Conservation (phyloP, 108 stramenopile genomes). For the Pseudonitzschia pungens region DNA sequence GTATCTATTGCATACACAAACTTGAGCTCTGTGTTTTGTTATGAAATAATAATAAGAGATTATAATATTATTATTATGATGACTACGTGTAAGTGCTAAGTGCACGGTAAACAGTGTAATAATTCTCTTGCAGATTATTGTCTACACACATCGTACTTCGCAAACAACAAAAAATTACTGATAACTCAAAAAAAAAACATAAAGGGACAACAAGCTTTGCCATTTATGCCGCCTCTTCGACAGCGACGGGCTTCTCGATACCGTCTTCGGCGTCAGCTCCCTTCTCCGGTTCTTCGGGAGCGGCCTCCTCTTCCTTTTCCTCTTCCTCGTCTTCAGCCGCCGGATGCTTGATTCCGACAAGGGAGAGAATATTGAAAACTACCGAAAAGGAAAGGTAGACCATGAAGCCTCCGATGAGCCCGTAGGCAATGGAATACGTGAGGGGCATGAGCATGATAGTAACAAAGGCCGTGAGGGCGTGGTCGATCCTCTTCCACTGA, state of each 20-base stretch:
- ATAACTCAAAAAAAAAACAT: too few relatives aligned
- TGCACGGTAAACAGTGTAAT: too few relatives aligned
- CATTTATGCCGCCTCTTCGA: neutral
- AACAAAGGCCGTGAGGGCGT: conserved; percentile 79
- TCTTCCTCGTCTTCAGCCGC: conserved; percentile 4
- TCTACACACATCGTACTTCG: too few relatives aligned
- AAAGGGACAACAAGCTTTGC: too few relatives aligned
- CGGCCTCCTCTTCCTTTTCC: neutral
- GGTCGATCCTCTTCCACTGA: conserved; percentile 67
- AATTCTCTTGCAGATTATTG: too few relatives aligned
- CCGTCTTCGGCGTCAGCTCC: neutral
- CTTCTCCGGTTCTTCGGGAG: neutral
- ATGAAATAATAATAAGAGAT: too few relatives aligned
- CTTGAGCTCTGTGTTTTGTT: too few relatives aligned
- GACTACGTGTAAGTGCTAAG: too few relatives aligned
- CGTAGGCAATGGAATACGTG: conserved; percentile 80
- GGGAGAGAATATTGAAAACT: conserved; percentile 33
- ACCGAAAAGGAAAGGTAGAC: conserved; percentile 27
- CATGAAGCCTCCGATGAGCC: conserved; percentile 60
- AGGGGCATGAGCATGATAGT: conserved; percentile 85
- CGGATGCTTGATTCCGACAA: conserved; percentile 43
- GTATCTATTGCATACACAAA: too few relatives aligned
- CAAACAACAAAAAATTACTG: too few relatives aligned
- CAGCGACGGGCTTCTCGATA: neutral
- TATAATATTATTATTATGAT: too few relatives aligned